Percentiles rank a stretch among this genome's conserved stretches.
Conservation (phyloP, 2,329 filamentous ascomycete genomes). For the Penicillium sp. region DNA sequence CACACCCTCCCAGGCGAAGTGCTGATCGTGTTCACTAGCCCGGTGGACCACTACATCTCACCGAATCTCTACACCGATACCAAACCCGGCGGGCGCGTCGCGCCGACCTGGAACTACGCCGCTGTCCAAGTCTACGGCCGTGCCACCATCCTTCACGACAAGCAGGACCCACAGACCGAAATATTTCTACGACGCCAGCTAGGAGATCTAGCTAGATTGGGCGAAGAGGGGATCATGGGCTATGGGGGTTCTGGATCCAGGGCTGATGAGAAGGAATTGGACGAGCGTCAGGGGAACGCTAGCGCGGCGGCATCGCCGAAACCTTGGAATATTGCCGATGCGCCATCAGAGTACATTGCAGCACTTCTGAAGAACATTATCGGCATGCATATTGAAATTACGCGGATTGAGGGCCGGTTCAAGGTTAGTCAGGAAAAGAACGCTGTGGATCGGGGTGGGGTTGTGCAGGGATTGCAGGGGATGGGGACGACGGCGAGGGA, state of each 20-base stretch:
- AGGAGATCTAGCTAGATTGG: conserved; percentile 15
- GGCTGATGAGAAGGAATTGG: not conserved
- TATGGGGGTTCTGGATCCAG: not conserved
- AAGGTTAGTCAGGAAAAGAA: conserved; percentile 25
- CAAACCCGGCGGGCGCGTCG: conserved; percentile 64
- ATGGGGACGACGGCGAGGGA: conserved; percentile 11
- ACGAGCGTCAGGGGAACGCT: not conserved
- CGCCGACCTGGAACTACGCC: conserved; percentile 71
- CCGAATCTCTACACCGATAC: conserved; percentile 69
- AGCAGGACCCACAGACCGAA: conserved; percentile 1
- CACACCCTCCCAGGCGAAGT: conserved; percentile 10
- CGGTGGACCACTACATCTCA: conserved; percentile 22
- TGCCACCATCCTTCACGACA: conserved; percentile 13
- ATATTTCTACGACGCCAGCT: conserved; percentile 15
- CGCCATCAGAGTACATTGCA: conserved; percentile 21
- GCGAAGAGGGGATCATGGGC: conserved; percentile 19
- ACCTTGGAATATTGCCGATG: conserved; percentile 21
- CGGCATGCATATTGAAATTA: conserved; percentile 20
- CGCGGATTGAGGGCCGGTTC: conserved; percentile 20
- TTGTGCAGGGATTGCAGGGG: conserved; percentile 17
- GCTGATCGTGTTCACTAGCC: conserved; percentile 23
- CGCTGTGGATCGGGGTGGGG: conserved; percentile 17
- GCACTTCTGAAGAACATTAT: conserved; percentile 21
- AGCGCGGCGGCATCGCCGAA: not conserved
- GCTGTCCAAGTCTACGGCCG: conserved; percentile 47